phyloP scores from a whole-genome alignment of 805 yeast genomes.

The Hanseniaspora vineae region DNA sequence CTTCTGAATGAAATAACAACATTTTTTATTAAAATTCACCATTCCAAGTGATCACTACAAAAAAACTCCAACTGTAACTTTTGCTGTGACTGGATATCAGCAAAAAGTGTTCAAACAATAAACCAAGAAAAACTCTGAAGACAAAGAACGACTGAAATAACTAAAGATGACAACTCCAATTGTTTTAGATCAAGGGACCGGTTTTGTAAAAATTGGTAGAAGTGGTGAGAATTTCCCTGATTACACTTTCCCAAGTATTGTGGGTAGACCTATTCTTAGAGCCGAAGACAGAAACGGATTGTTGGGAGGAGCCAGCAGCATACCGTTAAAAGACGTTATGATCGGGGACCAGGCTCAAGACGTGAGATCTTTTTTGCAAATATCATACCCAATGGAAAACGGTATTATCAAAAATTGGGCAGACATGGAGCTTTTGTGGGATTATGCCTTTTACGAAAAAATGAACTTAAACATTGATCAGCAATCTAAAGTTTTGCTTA shows the following conservation, averaged over 20 bases:
- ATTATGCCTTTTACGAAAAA: constrained; percentile 86
- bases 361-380: constrained; percentile 78
- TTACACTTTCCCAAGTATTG: constrained; percentile 91
- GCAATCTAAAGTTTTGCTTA: constrained; percentile 72
- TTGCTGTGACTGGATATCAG: too few species aligned
- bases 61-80: too few species aligned
- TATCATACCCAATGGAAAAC: constrained; percentile 97
- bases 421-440: constrained; percentile 98
- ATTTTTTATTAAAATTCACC: too few species aligned
- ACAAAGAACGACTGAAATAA: background rate
- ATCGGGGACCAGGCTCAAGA: constrained; percentile 93
- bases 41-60: too few species aligned
- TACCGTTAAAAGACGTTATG: constrained; percentile 90
- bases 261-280: constrained; percentile 91
- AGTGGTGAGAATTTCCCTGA: constrained; percentile 97
- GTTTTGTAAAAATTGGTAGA: constrained; percentile 92
- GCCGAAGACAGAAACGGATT: constrained; percentile 69
- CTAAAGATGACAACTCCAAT: constrained; percentile 1
- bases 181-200: constrained; percentile 98
- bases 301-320: constrained; percentile 32
- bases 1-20: too few species aligned
- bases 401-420: constrained; percentile 97
- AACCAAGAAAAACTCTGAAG: too few species aligned
- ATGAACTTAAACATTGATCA: constrained; percentile 66
- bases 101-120: too few species aligned